Conservation (phyloP, 2,329 filamentous ascomycete genomes). For the Grosmannia clavigera region DNA sequence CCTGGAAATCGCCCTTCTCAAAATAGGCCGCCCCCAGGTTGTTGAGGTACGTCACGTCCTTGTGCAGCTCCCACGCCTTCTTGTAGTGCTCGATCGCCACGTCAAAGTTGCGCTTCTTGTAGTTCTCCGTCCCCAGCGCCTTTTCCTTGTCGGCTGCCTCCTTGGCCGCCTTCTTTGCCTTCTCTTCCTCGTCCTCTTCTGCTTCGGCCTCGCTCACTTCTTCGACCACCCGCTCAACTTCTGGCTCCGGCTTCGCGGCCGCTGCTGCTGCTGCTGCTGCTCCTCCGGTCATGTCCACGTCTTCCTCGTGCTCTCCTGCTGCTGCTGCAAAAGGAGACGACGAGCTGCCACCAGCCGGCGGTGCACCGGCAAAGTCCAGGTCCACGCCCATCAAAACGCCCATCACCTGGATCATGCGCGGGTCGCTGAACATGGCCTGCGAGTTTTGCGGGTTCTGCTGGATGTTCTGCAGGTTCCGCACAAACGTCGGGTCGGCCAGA, state of each 20-base stretch:
- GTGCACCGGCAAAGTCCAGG: slow-evolving; percentile 51
- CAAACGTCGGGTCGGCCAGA: slow-evolving; percentile 75
- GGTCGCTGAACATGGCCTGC: slow-evolving; percentile 74
- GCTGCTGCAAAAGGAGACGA: slow-evolving; percentile 10
- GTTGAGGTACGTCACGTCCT: slow-evolving; percentile 96
- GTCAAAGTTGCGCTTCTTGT: slow-evolving; percentile 98
- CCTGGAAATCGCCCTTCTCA: slow-evolving; percentile 90
- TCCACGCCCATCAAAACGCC: slow-evolving; percentile 89
- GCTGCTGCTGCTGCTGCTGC: background rate
- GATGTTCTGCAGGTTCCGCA: slow-evolving; percentile 75
- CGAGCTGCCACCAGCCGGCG: slow-evolving; percentile 14
- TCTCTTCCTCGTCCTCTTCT: slow-evolving; percentile 67
- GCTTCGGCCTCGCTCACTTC: slow-evolving; percentile 45
- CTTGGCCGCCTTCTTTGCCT: slow-evolving; percentile 81
- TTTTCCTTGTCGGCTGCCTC: slow-evolving; percentile 90
- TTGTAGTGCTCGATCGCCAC: slow-evolving; percentile 86
- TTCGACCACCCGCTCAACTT: slow-evolving; percentile 35
- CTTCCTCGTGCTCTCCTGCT: slow-evolving; percentile 46
- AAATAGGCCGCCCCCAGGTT: slow-evolving; percentile 90
- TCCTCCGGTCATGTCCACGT: slow-evolving; percentile 56
- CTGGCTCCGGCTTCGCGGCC: background rate
- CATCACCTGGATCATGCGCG: slow-evolving; percentile 85
- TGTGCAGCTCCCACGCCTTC: slow-evolving; percentile 88
- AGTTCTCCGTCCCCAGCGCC: slow-evolving; percentile 81
- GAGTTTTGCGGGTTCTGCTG: slow-evolving; percentile 70